Evolutionary conservation across 768 basidiomycete species (phyloP).

Genomic region (Phylloporus sp.): DNA sequence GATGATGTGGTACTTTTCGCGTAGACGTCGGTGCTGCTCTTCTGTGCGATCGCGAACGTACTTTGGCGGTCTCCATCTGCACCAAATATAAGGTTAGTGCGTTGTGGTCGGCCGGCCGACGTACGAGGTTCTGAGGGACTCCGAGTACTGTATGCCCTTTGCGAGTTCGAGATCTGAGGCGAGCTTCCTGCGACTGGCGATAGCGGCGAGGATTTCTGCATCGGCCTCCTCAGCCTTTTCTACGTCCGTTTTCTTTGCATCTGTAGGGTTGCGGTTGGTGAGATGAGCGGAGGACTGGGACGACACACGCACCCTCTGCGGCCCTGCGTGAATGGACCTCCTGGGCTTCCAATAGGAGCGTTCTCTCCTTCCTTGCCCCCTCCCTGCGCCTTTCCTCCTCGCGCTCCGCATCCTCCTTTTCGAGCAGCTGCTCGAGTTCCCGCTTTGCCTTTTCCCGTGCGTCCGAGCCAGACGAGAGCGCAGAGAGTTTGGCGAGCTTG

Average conservation of each 20-base stretch:
- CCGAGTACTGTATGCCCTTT: conserved; percentile 86
- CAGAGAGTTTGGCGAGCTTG: conserved; percentile 70
- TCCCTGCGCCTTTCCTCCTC: conserved; percentile 77
- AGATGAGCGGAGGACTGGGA: conserved; percentile 5
- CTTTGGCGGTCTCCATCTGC: conserved; percentile 83
- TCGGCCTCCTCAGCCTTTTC: conserved; percentile 87
- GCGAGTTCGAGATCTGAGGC: conserved; percentile 92
- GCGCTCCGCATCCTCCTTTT: conserved; percentile 65
- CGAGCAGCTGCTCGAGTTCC: conserved; percentile 53
- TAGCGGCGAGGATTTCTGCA: conserved; percentile 86
- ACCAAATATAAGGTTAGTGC: background rate
- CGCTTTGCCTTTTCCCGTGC: conserved; percentile 41
- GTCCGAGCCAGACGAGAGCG: conserved; percentile 51
- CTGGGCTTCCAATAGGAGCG: conserved; percentile 87
- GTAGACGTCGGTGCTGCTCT: conserved; percentile 66
- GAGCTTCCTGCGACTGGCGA: conserved; percentile 84
- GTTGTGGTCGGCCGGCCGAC: conserved; percentile 17
- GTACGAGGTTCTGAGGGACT: conserved; percentile 77
- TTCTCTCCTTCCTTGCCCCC: conserved; percentile 76
- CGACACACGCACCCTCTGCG: conserved; percentile 55
- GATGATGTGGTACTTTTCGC: conserved; percentile 91
- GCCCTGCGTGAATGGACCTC: conserved; percentile 87
- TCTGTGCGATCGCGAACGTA: conserved; percentile 70
- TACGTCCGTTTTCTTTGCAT: conserved; percentile 82
- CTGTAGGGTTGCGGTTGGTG: conserved; percentile 34